These are phyloP conservation scores for Cajanus cajan DNA, from an alignment of 306 rosid species.

Conservation along the genomic window DNA sequence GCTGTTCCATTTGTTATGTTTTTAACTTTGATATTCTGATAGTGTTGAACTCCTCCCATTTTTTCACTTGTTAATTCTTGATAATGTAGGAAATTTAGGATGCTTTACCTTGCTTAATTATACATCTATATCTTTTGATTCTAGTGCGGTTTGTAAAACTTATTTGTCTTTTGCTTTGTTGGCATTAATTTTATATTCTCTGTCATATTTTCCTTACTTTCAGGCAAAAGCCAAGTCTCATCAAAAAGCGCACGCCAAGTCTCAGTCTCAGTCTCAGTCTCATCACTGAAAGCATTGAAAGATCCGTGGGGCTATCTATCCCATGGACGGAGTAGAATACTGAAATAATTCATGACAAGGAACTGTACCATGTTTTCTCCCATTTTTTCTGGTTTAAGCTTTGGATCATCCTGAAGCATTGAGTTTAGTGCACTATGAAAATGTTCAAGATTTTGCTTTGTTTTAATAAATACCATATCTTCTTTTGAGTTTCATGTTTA, in stretches of 20 bases:
- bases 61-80: conserved; percentile 5
- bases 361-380: conserved; percentile 39
- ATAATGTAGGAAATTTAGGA: background rate
- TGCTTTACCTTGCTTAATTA: conserved; percentile 24
- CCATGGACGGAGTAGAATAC: conserved; percentile 37
- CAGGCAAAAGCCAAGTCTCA: conserved; percentile 91
- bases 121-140: background rate
- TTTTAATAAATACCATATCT: conserved; percentile 24
- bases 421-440: conserved; percentile 37
- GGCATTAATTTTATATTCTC: conserved; percentile 14
- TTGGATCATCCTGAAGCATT: conserved; percentile 30
- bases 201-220: background rate
- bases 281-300: conserved; percentile 63
- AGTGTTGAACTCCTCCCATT: background rate
- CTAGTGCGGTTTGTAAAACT: background rate
- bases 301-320: conserved; percentile 4
- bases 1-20: background rate
- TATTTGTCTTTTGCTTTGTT: background rate
- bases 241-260: conserved; percentile 36
- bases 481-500: conserved; percentile 14
- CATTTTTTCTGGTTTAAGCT: conserved; percentile 23
- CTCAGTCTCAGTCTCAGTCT: conserved; percentile 15
- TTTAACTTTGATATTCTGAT: background rate
- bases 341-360: conserved; percentile 53
- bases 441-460: conserved; percentile 26